These are phyloP conservation scores for Stagonosporopsis vannaccii DNA, from an alignment of 2,329 filamentous ascomycete species.

Conservation along the genomic window DNA sequence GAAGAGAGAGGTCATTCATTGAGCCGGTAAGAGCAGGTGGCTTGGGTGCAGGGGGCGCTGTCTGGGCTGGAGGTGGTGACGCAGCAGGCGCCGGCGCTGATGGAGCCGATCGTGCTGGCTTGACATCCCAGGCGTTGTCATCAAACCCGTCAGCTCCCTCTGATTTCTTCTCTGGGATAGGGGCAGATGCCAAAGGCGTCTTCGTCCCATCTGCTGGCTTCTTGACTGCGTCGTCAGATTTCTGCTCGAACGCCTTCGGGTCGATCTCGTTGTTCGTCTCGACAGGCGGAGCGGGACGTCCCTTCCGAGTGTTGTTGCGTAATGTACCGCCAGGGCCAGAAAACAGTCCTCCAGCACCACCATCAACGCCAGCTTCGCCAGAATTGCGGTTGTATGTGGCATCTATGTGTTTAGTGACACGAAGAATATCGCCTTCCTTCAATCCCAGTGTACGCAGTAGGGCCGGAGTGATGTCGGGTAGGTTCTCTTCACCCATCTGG, in stretches of 20 bases:
- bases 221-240: conserved; percentile 55
- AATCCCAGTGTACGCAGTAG: conserved; percentile 88
- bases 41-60: conserved; percentile 54
- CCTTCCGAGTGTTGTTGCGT: conserved; percentile 93
- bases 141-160: conserved; percentile 74
- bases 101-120: conserved; percentile 71
- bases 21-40: conserved; percentile 65
- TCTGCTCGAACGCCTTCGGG: conserved; percentile 79
- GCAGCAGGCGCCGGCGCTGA: conserved; percentile 50
- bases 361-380: conserved; percentile 63
- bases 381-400: conserved; percentile 71
- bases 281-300: conserved; percentile 84
- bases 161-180: conserved; percentile 57
- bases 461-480: conserved; percentile 86
- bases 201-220: conserved; percentile 56
- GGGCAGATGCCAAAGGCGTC: conserved; percentile 58
- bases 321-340: conserved; percentile 90
- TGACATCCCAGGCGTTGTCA: conserved; percentile 96
- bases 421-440: conserved; percentile 94
- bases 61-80: conserved; percentile 51
- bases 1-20: conserved; percentile 71
- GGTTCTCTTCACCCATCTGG: conserved; percentile 92
- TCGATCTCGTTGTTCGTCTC: conserved; percentile 87
- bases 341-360: conserved; percentile 80
- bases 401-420: conserved; percentile 90